Conservation (phyloP, 306 rosid species). For the Cicer chorassanicum region DNA sequence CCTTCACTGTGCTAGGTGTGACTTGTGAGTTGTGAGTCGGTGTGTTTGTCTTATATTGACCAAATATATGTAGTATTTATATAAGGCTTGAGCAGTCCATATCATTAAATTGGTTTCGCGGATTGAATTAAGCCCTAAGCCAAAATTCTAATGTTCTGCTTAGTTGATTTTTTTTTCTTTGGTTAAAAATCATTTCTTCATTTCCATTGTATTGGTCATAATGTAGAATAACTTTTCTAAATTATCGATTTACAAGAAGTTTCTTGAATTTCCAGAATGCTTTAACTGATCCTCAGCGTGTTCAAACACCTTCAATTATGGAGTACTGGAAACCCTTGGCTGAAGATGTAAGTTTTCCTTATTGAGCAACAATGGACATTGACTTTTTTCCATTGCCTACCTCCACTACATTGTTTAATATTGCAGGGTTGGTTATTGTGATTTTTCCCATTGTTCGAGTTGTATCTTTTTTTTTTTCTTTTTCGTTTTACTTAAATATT, state of each 20-base stretch:
- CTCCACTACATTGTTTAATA: slow-evolving; percentile 16
- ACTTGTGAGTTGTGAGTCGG: no score
- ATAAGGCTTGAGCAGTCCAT: background rate
- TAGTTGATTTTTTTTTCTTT: background rate
- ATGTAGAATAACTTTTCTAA: no score
- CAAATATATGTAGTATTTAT: background rate
- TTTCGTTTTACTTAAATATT: slow-evolving; percentile 24
- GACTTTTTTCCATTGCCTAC: background rate
- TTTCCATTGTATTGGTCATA: slow-evolving; percentile 22
- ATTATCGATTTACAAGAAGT: no score
- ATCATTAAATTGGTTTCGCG: background rate
- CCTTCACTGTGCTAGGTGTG: background rate
- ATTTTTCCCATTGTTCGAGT: slow-evolving; percentile 13
- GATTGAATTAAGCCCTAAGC: background rate
- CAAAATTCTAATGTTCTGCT: slow-evolving; percentile 6
- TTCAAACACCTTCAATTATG: slow-evolving; percentile 55
- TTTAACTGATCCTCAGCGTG: no score
- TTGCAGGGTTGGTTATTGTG: slow-evolving; percentile 21
- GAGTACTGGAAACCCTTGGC: slow-evolving; percentile 97
- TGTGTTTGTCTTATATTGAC: no score
- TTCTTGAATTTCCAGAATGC: no score
- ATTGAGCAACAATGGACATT: slow-evolving; percentile 32
- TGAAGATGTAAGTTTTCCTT: slow-evolving; percentile 78
- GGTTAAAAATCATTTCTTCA: background rate
- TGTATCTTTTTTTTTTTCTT: background rate